These are phyloP conservation scores for Ophiosphaerella narmari DNA, from an alignment of 2,329 filamentous ascomycete species.

Conservation along the genomic window DNA sequence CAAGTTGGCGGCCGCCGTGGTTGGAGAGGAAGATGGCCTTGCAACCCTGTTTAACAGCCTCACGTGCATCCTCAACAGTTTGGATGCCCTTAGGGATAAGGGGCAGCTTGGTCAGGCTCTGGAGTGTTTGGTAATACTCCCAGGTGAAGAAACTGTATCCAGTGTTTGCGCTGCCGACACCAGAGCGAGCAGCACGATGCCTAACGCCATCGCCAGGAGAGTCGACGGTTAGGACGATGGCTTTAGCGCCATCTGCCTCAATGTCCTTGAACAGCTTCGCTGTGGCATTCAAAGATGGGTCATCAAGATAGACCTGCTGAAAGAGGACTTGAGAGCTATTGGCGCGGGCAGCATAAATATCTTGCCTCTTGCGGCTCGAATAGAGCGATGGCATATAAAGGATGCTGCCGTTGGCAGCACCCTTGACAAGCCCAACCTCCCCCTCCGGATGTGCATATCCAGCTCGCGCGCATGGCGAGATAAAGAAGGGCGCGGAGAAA, in stretches of 20 bases:
- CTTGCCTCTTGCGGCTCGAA: slow-evolving; percentile 38
- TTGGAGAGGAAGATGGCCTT: slow-evolving; percentile 50
- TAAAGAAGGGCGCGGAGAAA: slow-evolving; percentile 61
- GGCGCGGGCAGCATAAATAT: slow-evolving; percentile 35
- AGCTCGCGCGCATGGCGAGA: slow-evolving; percentile 50
- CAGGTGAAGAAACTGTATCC: slow-evolving; percentile 40
- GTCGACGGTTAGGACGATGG: slow-evolving; percentile 50
- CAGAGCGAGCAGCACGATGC: slow-evolving; percentile 42
- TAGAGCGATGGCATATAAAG: slow-evolving; percentile 55
- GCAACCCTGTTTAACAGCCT: slow-evolving; percentile 42
- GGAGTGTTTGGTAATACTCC: slow-evolving; percentile 41
- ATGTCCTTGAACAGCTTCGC: slow-evolving; percentile 37
- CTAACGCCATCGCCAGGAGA: slow-evolving; percentile 47
- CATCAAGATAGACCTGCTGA: slow-evolving; percentile 48
- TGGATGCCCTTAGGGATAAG: slow-evolving; percentile 49
- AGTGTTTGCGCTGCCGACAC: slow-evolving; percentile 36
- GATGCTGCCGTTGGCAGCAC: slow-evolving; percentile 54
- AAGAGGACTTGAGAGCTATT: slow-evolving; percentile 44
- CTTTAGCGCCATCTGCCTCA: slow-evolving; percentile 44
- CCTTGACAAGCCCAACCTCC: slow-evolving; percentile 58
- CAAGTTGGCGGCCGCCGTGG: slow-evolving; percentile 49
- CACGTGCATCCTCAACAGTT: slow-evolving; percentile 46
- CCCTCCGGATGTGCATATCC: slow-evolving; percentile 53
- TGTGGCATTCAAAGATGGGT: slow-evolving; percentile 14
- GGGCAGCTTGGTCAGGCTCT: slow-evolving; percentile 44